Base-by-base conservation (phyloP, 805 yeast genomes). In the Kurtzmaniella cleridarum region DNA sequence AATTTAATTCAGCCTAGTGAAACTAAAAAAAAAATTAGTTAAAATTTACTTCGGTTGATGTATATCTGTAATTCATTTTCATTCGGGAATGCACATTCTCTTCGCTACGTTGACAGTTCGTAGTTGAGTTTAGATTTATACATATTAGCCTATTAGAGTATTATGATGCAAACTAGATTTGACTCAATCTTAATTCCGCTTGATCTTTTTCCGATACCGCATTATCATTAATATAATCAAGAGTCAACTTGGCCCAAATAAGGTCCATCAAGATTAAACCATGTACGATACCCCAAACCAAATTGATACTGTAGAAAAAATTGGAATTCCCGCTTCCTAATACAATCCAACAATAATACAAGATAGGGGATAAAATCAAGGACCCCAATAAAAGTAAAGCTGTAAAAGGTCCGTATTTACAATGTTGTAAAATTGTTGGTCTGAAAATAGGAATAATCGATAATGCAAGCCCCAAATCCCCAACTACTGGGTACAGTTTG, bases 261-360 rank as follows among this genome's bases (percentile, higher is more conserved):
- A 86, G 75, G 51, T 93, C 98, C 32, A 82, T 72, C 13, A 89
- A 52, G 2, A 86, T 67, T 24, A 85, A 59, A 0, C 80, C 78
- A 47, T 88, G 72, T 3, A 89, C 85, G 7, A 79, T 65, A 0
- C 85, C 81, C 59, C 88, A 83, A 2, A 83, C 85, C 42, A 93
- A 71, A 3, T 93, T 87, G 51, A 93, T 84, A 29, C 98, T 96
- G 65, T 91, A 93, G 66, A 89, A 93, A 67, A 93, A 93, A 61
- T 93, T 93, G 38, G 96, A 81, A 63, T 93, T 93, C 20, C 98
- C 99, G 26, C 93, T 87, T 11, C 96, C 96, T 41, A 87, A 70
- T 42, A 82, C 84, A 48, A 91, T 86, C 99, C 99, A 93, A 43
- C 93, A 75, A 59, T 88, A 88, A 64, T 89, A 89, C 57, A 91